Percentiles rank a stretch among this genome's conserved stretches.
phyloP scores from a whole-genome alignment of 2,329 filamentous ascomycete genomes.

The Pseudogymnoascus sp. region DNA sequence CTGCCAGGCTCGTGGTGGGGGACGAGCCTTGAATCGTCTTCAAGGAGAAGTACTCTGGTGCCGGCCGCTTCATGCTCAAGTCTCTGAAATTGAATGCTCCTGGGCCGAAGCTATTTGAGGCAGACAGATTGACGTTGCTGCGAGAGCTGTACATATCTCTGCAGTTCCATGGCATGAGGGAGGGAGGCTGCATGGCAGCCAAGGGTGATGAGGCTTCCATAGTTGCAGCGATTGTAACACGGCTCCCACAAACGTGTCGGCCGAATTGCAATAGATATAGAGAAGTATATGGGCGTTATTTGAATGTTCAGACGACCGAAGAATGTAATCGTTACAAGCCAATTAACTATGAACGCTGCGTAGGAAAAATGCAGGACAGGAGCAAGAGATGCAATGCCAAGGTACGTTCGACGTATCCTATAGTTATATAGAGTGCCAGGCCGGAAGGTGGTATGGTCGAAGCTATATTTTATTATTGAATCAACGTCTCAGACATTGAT shows the following conservation, averaged over 20 bases:
- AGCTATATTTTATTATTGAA: conserved; percentile 7
- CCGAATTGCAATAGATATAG: neutral
- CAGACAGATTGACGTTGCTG: conserved; percentile 39
- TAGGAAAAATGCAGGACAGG: neutral
- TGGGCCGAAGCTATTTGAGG: conserved; percentile 48
- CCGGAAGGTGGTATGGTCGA: neutral
- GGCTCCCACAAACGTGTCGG: neutral
- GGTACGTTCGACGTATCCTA: conserved; percentile 5
- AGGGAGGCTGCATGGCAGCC: conserved; percentile 80
- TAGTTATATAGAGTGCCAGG: conserved; percentile 3
- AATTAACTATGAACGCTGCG: neutral
- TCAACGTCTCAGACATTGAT: conserved; percentile 8
- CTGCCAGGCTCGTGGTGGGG: conserved; percentile 81
- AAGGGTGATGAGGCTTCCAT: conserved; percentile 95
- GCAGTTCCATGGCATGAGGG: conserved; percentile 51
- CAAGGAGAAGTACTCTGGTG: conserved; percentile 72
- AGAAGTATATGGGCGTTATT: conserved; percentile 1
- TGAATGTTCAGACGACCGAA: neutral
- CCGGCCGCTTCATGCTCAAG: conserved; percentile 61
- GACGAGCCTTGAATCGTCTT: conserved; percentile 77
- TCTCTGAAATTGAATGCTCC: conserved; percentile 70
- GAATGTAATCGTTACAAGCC: conserved; percentile 3
- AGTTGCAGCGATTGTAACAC: conserved; percentile 20
- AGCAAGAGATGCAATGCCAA: conserved; percentile 6
- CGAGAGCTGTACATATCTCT: conserved; percentile 46